Conservation (phyloP, 2,329 filamentous ascomycete genomes). For the Reticulascus tulasneorum region DNA sequence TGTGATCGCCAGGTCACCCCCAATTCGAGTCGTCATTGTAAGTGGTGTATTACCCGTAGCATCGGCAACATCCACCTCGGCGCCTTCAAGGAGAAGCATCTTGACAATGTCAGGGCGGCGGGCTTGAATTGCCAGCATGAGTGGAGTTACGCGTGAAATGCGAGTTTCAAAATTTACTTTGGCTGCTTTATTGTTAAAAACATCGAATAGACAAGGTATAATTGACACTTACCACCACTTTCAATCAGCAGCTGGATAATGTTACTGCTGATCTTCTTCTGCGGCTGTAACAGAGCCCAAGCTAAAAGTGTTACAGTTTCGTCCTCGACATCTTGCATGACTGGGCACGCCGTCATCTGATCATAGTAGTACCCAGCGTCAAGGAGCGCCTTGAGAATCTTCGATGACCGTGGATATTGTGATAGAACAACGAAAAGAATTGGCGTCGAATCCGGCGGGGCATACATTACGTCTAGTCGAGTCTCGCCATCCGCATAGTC, state of each 20-base stretch:
- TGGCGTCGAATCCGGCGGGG: constrained; percentile 37
- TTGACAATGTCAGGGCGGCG: constrained; percentile 55
- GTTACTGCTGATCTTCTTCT: constrained; percentile 57
- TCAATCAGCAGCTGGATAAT: constrained; percentile 56
- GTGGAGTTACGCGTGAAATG: constrained; percentile 49
- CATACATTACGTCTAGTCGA: constrained; percentile 47
- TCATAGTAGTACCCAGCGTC: constrained; percentile 59
- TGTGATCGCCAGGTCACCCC: constrained; percentile 47
- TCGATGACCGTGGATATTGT: constrained; percentile 51
- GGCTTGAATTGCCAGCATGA: constrained; percentile 56
- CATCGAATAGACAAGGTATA: not conserved
- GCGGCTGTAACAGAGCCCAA: constrained; percentile 60
- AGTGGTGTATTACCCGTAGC: constrained; percentile 54
- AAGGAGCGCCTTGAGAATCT: constrained; percentile 48
- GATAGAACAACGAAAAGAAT: constrained; percentile 50
- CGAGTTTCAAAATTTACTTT: constrained; percentile 54
- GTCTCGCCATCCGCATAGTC: constrained; percentile 44
- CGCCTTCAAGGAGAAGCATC: constrained; percentile 51
- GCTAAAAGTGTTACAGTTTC: constrained; percentile 55
- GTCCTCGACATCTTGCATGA: constrained; percentile 43
- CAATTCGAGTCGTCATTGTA: constrained; percentile 53
- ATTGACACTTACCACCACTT: constrained; percentile 33
- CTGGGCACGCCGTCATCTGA: constrained; percentile 39
- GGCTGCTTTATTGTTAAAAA: constrained; percentile 29
- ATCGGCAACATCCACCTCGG: constrained; percentile 57